Conservation (phyloP, 495 filamentous ascomycete species). For the Penicillium desertorum region DNA sequence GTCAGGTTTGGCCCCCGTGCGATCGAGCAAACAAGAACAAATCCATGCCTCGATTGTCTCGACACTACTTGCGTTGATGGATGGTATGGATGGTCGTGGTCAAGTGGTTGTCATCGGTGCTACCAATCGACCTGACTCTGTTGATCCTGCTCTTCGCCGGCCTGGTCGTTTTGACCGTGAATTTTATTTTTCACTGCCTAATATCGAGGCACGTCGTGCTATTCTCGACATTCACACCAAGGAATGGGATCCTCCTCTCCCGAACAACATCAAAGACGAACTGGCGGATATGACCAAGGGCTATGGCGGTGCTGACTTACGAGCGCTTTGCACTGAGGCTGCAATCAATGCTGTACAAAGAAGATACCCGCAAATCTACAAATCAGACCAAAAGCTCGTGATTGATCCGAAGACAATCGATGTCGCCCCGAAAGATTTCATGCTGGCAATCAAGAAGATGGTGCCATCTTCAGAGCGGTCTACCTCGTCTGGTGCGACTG, state of each 20-base stretch:
- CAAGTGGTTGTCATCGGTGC: constrained; percentile 98
- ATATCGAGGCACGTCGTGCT: constrained; percentile 68
- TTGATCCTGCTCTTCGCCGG: constrained; percentile 94
- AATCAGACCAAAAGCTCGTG: constrained; percentile 82
- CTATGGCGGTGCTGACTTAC: constrained; percentile 92
- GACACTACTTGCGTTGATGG: constrained; percentile 92
- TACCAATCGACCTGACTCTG: constrained; percentile 96
- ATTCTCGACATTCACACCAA: constrained; percentile 96
- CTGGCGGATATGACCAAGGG: constrained; percentile 89
- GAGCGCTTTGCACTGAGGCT: constrained; percentile 95
- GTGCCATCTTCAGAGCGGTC: constrained; percentile 91
- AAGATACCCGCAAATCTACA: constrained; percentile 94
- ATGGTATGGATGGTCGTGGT: constrained; percentile 97
- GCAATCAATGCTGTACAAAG: constrained; percentile 96
- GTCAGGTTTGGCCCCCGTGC: constrained; percentile 77
- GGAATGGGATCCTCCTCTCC: constrained; percentile 80
- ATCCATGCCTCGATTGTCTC: constrained; percentile 98
- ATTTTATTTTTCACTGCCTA: constrained; percentile 94
- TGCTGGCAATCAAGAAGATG: constrained; percentile 93
- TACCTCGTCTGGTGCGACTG: constrained; percentile 73
- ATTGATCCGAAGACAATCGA: constrained; percentile 82
- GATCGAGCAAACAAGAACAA: constrained; percentile 97
- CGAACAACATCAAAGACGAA: constrained; percentile 72
- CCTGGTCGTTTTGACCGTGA: constrained; percentile 96
- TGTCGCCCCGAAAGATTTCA: constrained; percentile 89